Evolutionary conservation across 441 rosid species (phyloP), one percentile per base, ranked within the genome.

Genomic region (Arabidopsis hybrid): DNA sequence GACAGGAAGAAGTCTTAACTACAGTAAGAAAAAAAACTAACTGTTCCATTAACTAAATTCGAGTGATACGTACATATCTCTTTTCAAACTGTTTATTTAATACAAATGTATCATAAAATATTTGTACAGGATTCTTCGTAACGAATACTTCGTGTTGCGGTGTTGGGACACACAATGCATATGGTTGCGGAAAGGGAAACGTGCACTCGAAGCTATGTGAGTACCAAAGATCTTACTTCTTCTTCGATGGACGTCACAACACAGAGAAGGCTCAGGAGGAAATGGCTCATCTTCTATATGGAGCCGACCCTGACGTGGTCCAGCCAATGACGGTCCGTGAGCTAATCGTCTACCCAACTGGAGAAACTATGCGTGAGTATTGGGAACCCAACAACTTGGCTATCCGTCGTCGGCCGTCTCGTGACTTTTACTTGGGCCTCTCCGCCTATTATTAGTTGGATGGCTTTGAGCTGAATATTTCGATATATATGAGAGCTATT

Each of bases 241-340:
- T 45, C 65, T 75, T 75, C 21, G 79, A 75, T 13, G 79, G 74
- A 53, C 74, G 69, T 61, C 79, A 75, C 50, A 75, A 75, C 59
- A 6, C 70, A 3, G 74, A 75, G 60, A 75, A 75, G 10, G 79
- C 65, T 12, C 69, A 69, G 5, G 79, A 75, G n/a, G 60, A 61
- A 38, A 0, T 75, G 1, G 79, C 70, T 6, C 60, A 75, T 61
- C 74, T 75, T 36, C 6, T 68, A 17, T 75, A 61, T 21, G 59
- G 58, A 55, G 74, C 70, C 36, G 5, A 75, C 2, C 50, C 42
- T 2, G 68, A 53, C 51, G 79, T 75, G 21, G 2, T 69, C 29
- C 65, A 46, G 1, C 79, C 79, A 0, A 69, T 75, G 74, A 75
- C 13, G 0, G 21, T 62, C 0, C 79, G 79, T 29, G 79, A 75